Evolutionary conservation across 345 rosid genomes (phyloP).

Genomic region (Eucalyptus regnans): DNA sequence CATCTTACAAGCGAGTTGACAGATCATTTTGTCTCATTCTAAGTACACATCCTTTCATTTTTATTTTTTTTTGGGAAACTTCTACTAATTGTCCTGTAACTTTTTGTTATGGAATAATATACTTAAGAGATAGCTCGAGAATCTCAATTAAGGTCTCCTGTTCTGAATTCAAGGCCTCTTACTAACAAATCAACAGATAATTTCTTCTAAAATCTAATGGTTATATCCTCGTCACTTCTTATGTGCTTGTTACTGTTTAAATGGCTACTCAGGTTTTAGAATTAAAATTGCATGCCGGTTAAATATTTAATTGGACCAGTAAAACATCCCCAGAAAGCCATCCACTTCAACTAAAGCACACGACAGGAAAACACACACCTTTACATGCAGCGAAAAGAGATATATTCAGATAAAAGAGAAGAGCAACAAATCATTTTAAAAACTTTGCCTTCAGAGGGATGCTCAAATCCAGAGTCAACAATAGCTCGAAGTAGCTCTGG

Average conservation of each 20-base stretch:
- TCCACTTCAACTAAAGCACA: background rate
- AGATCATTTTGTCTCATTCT: background rate
- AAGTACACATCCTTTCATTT: background rate
- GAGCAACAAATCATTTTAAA: background rate
- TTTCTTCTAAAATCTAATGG: background rate
- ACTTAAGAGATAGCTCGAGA: background rate
- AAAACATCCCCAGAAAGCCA: background rate
- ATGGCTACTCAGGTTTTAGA: background rate
- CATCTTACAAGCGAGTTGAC: background rate
- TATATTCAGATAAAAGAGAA: background rate
- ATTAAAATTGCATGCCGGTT: background rate
- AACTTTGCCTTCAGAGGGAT: constrained; percentile 87
- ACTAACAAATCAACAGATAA: background rate
- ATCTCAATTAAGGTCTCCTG: background rate
- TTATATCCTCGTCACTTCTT: background rate
- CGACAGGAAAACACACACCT: background rate
- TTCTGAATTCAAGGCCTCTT: background rate
- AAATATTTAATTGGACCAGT: background rate
- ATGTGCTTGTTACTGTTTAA: background rate
- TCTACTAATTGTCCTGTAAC: background rate
- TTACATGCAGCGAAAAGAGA: background rate
- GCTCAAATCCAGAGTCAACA: constrained; percentile 99
- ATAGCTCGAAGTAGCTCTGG: constrained; percentile 98
- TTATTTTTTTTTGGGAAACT: background rate
- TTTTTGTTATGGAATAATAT: background rate